Base-by-base conservation (phyloP, 257 asterid species). In the Nicotiana otophora region DNA sequence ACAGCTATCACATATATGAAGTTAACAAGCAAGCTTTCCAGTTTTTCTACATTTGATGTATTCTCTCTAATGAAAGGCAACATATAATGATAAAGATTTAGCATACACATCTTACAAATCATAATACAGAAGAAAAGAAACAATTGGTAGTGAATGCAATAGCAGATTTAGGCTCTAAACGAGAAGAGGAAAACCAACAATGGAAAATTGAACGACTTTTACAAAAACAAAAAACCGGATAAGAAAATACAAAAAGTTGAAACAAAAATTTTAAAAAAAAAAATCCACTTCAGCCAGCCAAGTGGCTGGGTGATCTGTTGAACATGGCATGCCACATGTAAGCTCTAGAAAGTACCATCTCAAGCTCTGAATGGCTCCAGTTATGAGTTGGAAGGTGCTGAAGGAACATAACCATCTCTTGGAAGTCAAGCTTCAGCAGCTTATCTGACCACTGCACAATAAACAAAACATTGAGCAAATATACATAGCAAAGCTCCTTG, bases 281-380 rank as follows among this genome's bases (percentile, higher is more conserved):
- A 46, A 53, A 42, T 48, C 28, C 36, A 63, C 67, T 62, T 91
- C 88, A 95, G 84, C 93, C 88, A 80, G 95, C 93, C 85, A 95
- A 86, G 89, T 95, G 99, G 85, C 97, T 94, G 55, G 99, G 99
- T 58, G 94, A 94, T 81, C 91, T 92, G 84, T 94, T 92, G 85
- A 95, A 95, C 92, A 95, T 88, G 48, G 97, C 85, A 86, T 95
- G 96, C 99, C 99, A 95, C 99, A 95, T 94, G 84, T 89, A 95
- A n/a, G 99, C 99, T 72, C 87, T 93, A 1, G 99, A 94, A 82
- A 95, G 99, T 82, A 95, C 97, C 91, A 90, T 91, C 86, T 95
- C 99, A 28, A 95, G 94, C 85, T 95, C 99, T 80, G 88, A 63
- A 58, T 94, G 86, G 20, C 82, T 91, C 99, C 99, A 95, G 74